A percentile compares a stretch with the other conserved stretches of the same genome.
phyloP scores from a whole-genome alignment of 768 basidiomycete genomes.

The Lactarius indigo region DNA sequence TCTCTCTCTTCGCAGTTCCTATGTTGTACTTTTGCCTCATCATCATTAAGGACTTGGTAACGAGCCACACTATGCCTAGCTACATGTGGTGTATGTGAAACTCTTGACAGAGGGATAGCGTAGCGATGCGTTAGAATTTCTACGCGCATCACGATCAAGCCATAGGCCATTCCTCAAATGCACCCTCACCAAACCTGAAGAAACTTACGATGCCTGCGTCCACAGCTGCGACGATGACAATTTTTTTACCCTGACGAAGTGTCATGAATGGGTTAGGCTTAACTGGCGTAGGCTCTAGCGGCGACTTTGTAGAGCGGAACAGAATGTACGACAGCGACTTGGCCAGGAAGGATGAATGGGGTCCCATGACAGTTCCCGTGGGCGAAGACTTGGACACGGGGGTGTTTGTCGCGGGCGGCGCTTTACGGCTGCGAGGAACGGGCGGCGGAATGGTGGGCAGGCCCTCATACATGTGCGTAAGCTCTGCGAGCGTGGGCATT shows the following conservation, averaged over 20 bases:
- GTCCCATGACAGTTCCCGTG: background rate
- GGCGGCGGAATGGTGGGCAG: constrained; percentile 64
- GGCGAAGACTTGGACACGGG: background rate
- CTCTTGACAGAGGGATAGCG: background rate
- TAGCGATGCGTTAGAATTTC: background rate
- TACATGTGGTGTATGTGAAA: background rate
- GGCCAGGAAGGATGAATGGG: background rate
- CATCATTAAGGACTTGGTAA: background rate
- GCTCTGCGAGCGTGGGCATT: constrained; percentile 78
- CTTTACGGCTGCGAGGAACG: constrained; percentile 44
- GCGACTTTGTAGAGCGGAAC: background rate
- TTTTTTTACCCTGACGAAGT: constrained; percentile 81
- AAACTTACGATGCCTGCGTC: constrained; percentile 87
- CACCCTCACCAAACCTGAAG: constrained; percentile 82
- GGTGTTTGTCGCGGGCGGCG: background rate
- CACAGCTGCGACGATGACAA: constrained; percentile 80
- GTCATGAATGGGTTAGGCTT: constrained; percentile 72
- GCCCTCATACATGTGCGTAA: constrained; percentile 65
- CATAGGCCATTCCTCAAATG: constrained; percentile 85
- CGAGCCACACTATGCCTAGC: background rate
- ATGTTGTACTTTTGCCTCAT: constrained; percentile 7
- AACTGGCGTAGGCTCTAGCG: constrained; percentile 29
- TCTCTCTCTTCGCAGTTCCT: constrained; percentile 4
- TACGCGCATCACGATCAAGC: constrained; percentile 8
- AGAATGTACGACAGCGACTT: constrained; percentile 1